Evolutionary conservation across 768 basidiomycete genomes (phyloP).

Genomic region (Boletus huronensis): DNA sequence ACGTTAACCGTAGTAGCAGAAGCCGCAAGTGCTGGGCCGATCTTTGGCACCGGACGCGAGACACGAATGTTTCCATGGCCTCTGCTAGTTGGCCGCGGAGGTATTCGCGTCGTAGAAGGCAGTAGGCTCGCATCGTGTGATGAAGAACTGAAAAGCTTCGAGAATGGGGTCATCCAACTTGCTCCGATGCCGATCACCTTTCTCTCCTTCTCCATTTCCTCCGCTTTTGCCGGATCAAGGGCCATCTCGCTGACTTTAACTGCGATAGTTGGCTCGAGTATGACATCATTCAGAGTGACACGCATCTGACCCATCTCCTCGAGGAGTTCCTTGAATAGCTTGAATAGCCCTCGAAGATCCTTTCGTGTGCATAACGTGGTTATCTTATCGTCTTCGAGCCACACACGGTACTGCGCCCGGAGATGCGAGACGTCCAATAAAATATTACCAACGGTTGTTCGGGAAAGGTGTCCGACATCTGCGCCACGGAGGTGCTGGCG

Average conservation of each 20-base stretch:
- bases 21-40: constrained; percentile 80
- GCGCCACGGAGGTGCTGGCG: constrained; percentile 85
- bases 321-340: constrained; percentile 81
- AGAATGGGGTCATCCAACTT: constrained; percentile 84
- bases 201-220: constrained; percentile 35
- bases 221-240: constrained; percentile 54
- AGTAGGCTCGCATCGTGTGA: constrained; percentile 16
- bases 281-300: constrained; percentile 80
- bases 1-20: constrained; percentile 93
- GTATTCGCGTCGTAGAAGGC: constrained; percentile 21
- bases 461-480: constrained; percentile 83
- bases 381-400: constrained; percentile 72
- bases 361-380: constrained; percentile 63
- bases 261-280: constrained; percentile 82
- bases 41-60: constrained; percentile 70
- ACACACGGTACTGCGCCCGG: constrained; percentile 67
- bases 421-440: constrained; percentile 65
- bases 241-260: constrained; percentile 66
- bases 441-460: constrained; percentile 73
- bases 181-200: constrained; percentile 32
- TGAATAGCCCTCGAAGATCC: constrained; percentile 80
- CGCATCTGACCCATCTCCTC: constrained; percentile 79
- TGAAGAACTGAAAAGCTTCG: constrained; percentile 66
- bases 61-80: constrained; percentile 21
- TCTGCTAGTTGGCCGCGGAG: constrained; percentile 26